These are phyloP conservation scores for Globisporangium heterothallicum DNA, from an alignment of 352 stramenopile genomes.

Conservation along the genomic window DNA sequence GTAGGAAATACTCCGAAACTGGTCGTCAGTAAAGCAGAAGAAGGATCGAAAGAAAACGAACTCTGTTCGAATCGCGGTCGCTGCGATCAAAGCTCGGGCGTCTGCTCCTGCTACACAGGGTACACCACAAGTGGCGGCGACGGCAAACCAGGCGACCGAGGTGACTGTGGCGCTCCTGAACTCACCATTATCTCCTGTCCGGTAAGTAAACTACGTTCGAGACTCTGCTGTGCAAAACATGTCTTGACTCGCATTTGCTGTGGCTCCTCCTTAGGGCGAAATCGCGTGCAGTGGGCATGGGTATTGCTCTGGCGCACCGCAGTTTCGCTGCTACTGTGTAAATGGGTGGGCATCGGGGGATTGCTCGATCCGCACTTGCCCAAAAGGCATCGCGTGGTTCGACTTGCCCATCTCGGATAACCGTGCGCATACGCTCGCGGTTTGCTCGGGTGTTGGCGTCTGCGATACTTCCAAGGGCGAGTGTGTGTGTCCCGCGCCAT, in stretches of 20 bases:
- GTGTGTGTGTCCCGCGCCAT: constrained; percentile 55
- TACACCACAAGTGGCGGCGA: constrained; percentile 73
- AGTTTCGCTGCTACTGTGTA: constrained; percentile 68
- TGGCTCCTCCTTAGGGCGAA: constrained; percentile 27
- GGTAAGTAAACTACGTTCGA: constrained; percentile 11
- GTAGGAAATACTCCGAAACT: constrained; percentile 47
- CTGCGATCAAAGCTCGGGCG: constrained; percentile 67
- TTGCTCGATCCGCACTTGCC: constrained; percentile 67
- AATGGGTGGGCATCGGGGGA: constrained; percentile 56
- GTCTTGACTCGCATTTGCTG: background rate
- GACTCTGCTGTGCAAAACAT: background rate
- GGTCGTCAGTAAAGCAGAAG: constrained; percentile 48
- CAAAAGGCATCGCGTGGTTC: constrained; percentile 60
- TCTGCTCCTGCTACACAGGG: constrained; percentile 82
- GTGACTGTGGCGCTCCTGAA: constrained; percentile 61
- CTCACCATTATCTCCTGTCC: constrained; percentile 47
- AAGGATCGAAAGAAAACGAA: constrained; percentile 90
- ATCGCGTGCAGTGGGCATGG: constrained; percentile 65
- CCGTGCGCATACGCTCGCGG: constrained; percentile 36
- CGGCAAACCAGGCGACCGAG: constrained; percentile 43
- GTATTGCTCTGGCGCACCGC: constrained; percentile 59
- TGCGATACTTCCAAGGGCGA: constrained; percentile 59
- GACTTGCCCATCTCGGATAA: constrained; percentile 53
- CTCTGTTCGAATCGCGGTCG: constrained; percentile 63
- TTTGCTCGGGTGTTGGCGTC: constrained; percentile 65